Conservation (phyloP, 768 basidiomycete species). For the Phylloporus sp. region DNA sequence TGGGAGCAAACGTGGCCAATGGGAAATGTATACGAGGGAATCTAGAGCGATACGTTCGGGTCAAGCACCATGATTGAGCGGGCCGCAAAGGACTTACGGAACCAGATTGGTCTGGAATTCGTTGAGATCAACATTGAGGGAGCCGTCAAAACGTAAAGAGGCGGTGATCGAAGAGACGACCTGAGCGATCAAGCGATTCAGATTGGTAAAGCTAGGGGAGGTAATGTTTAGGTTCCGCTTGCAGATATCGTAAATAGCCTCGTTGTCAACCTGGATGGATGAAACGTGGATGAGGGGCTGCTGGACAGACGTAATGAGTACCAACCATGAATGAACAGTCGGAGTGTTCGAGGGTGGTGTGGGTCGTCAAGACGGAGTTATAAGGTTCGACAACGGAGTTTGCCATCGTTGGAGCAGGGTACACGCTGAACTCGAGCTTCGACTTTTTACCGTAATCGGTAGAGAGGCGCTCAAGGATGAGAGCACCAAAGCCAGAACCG, state of each 20-base stretch:
- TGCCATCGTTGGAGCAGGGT: constrained; percentile 88
- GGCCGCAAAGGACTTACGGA: constrained; percentile 54
- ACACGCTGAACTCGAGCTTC: constrained; percentile 96
- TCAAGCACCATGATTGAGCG: not conserved
- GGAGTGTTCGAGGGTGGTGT: constrained; percentile 97
- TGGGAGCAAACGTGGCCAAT: constrained; percentile 91
- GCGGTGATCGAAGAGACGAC: constrained; percentile 98
- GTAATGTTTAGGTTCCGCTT: constrained; percentile 86
- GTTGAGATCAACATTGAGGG: constrained; percentile 72
- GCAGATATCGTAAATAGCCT: constrained; percentile 73
- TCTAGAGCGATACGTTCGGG: constrained; percentile 35
- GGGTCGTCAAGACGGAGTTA: constrained; percentile 94
- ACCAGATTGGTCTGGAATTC: constrained; percentile 99
- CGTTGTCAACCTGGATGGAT: constrained; percentile 63
- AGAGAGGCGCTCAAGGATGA: constrained; percentile 91
- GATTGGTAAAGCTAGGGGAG: constrained; percentile 88
- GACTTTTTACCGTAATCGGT: constrained; percentile 99
- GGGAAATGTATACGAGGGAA: constrained; percentile 99
- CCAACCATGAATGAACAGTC: constrained; percentile 98
- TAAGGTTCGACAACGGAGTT: constrained; percentile 98
- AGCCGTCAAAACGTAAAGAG: constrained; percentile 67
- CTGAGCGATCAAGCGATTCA: constrained; percentile 96
- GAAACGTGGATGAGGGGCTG: constrained; percentile 3
- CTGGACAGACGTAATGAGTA: constrained; percentile 3
- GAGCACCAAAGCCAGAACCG: constrained; percentile 95